Evolutionary conservation across 208 protist species (phyloP), one percentile per base, ranked within the genome.

Genomic region (Crithidia brevicula): DNA sequence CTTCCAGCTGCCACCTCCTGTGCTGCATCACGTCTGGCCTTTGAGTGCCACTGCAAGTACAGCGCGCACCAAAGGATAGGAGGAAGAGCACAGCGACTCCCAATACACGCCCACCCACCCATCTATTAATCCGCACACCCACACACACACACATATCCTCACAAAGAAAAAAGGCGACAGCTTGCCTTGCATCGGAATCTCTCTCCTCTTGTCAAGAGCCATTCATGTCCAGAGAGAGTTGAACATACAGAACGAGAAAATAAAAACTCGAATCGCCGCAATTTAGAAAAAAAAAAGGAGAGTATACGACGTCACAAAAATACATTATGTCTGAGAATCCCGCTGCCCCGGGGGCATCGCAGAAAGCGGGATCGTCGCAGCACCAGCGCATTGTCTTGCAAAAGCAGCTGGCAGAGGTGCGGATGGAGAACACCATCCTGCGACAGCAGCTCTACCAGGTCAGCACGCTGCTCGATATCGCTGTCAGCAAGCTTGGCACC

Each of bases 391-490:
- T 92, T 10, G 59, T 74, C 9, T 67, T 96, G 28, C 81, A 93
- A 54, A 87, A 85, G 67, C 81, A 77, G 23, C 63, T 96, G 25
- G 71, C 85, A 2, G 86, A 94, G 54, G 71, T 82, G 5, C 82
- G 89, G 46, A 77, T 89, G 46, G 86, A 96, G 62, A 96, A 96
- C 56, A 79, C 76, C 0, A 74, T 90, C 20, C 67, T 96, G n/a
- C 85, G 86, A 8, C 81, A 82, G 45, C 91, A 96, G 46, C 77
- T 96, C 13, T 93, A 91, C 74, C 81, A 90, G 22, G 63, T 93
- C 23, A 91, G 83, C 61, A 71, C 86, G 8, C 57, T 96, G 23
- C 83, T 96, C 25, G 91, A 96, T 59, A 86, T 93, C 27, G 88
- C 91, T 18, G 85, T 96, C n/a, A 91, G 86, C 68, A 93, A 93